Conservation (phyloP, 139 green algal genomes). For the Pleodorina starrii region DNA sequence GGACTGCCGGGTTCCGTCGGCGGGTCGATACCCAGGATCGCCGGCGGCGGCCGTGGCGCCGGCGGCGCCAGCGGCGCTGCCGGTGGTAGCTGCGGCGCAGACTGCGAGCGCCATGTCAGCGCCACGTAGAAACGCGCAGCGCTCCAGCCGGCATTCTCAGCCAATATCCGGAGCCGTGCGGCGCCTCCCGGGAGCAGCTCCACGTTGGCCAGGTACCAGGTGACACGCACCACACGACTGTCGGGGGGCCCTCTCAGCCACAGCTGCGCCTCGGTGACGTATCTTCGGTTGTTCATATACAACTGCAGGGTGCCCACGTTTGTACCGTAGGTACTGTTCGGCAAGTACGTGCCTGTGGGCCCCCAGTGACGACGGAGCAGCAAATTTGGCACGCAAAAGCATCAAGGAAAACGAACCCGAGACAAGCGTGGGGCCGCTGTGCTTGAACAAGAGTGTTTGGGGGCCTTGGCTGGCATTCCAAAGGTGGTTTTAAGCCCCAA, state of each 20-base stretch:
- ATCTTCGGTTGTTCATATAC: background rate
- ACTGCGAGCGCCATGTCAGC: background rate
- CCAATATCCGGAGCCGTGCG: background rate
- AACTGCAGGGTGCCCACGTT: slow-evolving; percentile 4
- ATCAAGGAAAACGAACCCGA: too few species aligned
- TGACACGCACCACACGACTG: slow-evolving; percentile 14
- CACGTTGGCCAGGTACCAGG: slow-evolving; percentile 28
- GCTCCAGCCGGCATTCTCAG: background rate
- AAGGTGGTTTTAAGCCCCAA: too few species aligned
- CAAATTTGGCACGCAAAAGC: too few species aligned
- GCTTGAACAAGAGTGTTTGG: too few species aligned
- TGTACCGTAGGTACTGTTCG: background rate
- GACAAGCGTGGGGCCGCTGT: too few species aligned
- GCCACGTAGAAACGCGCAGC: background rate
- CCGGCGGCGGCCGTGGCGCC: too few species aligned
- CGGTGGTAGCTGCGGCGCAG: background rate
- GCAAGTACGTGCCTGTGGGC: background rate
- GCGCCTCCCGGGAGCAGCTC: background rate
- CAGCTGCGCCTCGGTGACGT: slow-evolving; percentile 11
- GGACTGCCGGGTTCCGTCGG: background rate
- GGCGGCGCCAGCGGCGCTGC: background rate
- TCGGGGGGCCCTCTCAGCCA: background rate
- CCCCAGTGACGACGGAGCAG: too few species aligned
- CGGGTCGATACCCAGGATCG: too few species aligned
- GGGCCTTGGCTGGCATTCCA: too few species aligned